Evolutionary conservation across 176 grass and related monocot species (phyloP).

Genomic region (Paspalum notatum): DNA sequence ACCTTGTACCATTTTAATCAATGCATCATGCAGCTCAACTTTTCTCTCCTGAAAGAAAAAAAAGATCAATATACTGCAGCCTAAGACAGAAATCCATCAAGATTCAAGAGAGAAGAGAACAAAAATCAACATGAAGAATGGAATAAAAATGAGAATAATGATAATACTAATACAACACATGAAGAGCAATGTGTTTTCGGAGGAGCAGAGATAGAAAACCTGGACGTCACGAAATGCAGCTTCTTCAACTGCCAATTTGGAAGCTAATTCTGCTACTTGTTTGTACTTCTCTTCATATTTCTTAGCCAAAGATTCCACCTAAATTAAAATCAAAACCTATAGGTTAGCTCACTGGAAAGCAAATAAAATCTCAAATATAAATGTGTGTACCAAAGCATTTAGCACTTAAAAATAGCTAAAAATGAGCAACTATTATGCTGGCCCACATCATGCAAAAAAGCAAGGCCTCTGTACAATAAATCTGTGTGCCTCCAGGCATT

Average conservation of each 20-base stretch:
- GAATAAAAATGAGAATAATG: slow-evolving; percentile 42
- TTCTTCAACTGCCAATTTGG: slow-evolving; percentile 89
- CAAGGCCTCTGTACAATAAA: slow-evolving; percentile 37
- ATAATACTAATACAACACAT: slow-evolving; percentile 4
- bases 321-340: slow-evolving; percentile 35
- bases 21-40: slow-evolving; percentile 84
- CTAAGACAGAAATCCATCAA: slow-evolving; percentile 17
- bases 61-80: slow-evolving; percentile 35
- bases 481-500: slow-evolving; percentile 27
- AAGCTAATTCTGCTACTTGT: slow-evolving; percentile 92
- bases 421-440: neutral
- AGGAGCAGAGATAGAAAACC: slow-evolving; percentile 47
- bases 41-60: slow-evolving; percentile 81
- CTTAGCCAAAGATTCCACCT: slow-evolving; percentile 92
- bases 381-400: slow-evolving; percentile 33
- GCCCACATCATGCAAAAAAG: slow-evolving; percentile 8
- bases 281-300: slow-evolving; percentile 99
- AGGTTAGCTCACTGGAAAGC: slow-evolving; percentile 3
- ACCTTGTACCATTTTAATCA: slow-evolving; percentile 99
- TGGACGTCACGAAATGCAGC: slow-evolving; percentile 85
- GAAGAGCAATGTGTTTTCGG: neutral
- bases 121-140: neutral
- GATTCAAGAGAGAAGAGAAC: slow-evolving; percentile 5
- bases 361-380: slow-evolving; percentile 27
- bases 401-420: slow-evolving; percentile 12